A percentile compares a stretch with the other conserved stretches of the same genome.
Conservation (phyloP, 306 rosid species). For the Carpinus fangiana region DNA sequence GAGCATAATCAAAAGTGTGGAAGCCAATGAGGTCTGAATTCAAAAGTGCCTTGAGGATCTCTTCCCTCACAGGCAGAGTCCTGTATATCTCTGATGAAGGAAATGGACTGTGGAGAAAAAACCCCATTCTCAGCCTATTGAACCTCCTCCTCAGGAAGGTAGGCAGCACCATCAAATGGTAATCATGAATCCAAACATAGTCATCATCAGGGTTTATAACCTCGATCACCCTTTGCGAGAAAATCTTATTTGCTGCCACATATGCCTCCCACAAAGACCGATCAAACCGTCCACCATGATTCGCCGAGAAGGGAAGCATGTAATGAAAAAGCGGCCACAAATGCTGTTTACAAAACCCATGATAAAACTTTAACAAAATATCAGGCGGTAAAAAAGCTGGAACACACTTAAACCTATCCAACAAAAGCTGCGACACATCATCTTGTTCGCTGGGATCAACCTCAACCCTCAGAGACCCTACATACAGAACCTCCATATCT, state of each 20-base stretch:
- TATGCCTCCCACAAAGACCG: slow-evolving; percentile 69
- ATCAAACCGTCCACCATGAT: slow-evolving; percentile 64
- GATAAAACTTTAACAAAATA: slow-evolving; percentile 52
- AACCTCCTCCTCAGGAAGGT: slow-evolving; percentile 66
- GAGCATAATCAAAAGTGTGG: slow-evolving; percentile 72
- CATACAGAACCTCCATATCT: slow-evolving; percentile 67
- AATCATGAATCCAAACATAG: slow-evolving; percentile 71
- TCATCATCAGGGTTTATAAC: slow-evolving; percentile 69
- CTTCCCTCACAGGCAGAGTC: slow-evolving; percentile 70
- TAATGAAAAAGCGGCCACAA: slow-evolving; percentile 74
- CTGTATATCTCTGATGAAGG: slow-evolving; percentile 72
- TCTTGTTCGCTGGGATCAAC: slow-evolving; percentile 54
- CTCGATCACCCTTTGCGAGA: slow-evolving; percentile 67
- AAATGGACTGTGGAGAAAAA: slow-evolving; percentile 66
- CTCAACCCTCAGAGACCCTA: slow-evolving; percentile 60
- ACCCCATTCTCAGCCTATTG: slow-evolving; percentile 63
- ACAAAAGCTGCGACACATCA: slow-evolving; percentile 56
- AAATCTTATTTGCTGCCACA: slow-evolving; percentile 69
- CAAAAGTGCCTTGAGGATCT: slow-evolving; percentile 63
- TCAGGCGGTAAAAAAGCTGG: slow-evolving; percentile 62
- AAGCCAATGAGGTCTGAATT: slow-evolving; percentile 70
- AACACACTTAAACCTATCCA: slow-evolving; percentile 66
- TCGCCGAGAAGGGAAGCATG: slow-evolving; percentile 65
- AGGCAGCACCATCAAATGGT: slow-evolving; percentile 72
- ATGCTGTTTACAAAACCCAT: slow-evolving; percentile 72